Conservation (phyloP, 108 stramenopile species). For the Cyclostephanos tholiformis region DNA sequence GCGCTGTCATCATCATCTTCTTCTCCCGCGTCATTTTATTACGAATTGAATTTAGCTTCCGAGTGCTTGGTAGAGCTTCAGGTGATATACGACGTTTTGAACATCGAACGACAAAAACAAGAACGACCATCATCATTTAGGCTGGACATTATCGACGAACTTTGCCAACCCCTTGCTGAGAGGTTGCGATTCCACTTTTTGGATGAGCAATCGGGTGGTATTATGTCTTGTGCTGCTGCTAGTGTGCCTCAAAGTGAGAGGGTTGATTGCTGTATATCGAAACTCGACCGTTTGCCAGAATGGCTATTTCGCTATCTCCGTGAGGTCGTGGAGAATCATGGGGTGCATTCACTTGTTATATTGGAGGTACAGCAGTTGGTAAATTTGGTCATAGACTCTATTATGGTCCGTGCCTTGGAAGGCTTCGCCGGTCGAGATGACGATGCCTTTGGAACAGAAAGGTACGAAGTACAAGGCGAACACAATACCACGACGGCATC, state of each 20-base stretch:
- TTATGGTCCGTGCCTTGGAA: slow-evolving; percentile 5
- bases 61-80: slow-evolving; percentile 41
- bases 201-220: slow-evolving; percentile 44
- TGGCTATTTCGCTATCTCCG: slow-evolving; percentile 75
- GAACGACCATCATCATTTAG: slow-evolving; percentile 15
- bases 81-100: slow-evolving; percentile 37
- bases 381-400: slow-evolving; percentile 31
- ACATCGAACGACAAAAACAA: slow-evolving; percentile 2
- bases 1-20: slow-evolving; percentile 7
- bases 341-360: slow-evolving; percentile 27
- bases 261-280: slow-evolving; percentile 7
- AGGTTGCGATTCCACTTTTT: slow-evolving; percentile 74
- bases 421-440: not conserved
- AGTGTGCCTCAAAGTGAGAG: not conserved
- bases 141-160: slow-evolving; percentile 48
- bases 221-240: slow-evolving; percentile 33
- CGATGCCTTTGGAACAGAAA: not conserved
- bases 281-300: slow-evolving; percentile 76
- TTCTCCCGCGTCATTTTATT: not conserved
- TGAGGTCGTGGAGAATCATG: slow-evolving; percentile 52
- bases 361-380: slow-evolving; percentile 33
- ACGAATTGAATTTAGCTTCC: slow-evolving; percentile 13
- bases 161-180: slow-evolving; percentile 57
- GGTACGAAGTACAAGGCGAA: slow-evolving; percentile 3
- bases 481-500: not conserved